Evolutionary conservation across 1,284 basidiomycete genomes (phyloP).

Genomic region (Ustilago curta): DNA sequence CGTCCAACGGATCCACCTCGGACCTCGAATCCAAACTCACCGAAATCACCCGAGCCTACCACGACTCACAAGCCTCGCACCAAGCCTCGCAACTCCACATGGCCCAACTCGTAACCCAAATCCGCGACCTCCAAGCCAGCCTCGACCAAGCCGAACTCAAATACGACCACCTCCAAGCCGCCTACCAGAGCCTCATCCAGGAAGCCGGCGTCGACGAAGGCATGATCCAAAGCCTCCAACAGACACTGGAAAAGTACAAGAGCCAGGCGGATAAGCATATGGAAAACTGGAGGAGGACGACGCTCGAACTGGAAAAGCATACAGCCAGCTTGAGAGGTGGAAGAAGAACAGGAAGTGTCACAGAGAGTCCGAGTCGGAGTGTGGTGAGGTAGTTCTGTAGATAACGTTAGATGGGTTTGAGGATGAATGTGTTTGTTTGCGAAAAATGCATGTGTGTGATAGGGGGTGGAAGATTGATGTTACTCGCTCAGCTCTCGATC

Average conservation of each 20-base stretch:
- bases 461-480: not conserved
- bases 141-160: constrained; percentile 81
- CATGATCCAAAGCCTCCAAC: constrained; percentile 46
- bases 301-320: constrained; percentile 45
- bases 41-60: constrained; percentile 77
- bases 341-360: constrained; percentile 26
- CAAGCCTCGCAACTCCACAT: constrained; percentile 85
- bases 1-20: constrained; percentile 2
- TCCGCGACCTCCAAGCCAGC: constrained; percentile 81
- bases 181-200: constrained; percentile 42
- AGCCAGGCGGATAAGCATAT: constrained; percentile 57
- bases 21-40: constrained; percentile 78
- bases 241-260: constrained; percentile 51
- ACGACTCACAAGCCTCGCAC: constrained; percentile 79
- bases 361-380: constrained; percentile 26
- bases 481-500: constrained; percentile 53
- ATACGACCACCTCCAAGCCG: constrained; percentile 50
- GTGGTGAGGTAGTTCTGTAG: constrained; percentile 9
- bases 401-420: too few species aligned
- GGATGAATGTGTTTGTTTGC: too few species aligned
- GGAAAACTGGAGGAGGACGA: constrained; percentile 51
- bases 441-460: too few species aligned
- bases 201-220: constrained; percentile 54
- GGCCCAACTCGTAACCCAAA: constrained; percentile 82
- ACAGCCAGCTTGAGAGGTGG: constrained; percentile 24